Evolutionary conservation across 2,329 filamentous ascomycete species (phyloP).

Genomic region (Sporothrix humicola): DNA sequence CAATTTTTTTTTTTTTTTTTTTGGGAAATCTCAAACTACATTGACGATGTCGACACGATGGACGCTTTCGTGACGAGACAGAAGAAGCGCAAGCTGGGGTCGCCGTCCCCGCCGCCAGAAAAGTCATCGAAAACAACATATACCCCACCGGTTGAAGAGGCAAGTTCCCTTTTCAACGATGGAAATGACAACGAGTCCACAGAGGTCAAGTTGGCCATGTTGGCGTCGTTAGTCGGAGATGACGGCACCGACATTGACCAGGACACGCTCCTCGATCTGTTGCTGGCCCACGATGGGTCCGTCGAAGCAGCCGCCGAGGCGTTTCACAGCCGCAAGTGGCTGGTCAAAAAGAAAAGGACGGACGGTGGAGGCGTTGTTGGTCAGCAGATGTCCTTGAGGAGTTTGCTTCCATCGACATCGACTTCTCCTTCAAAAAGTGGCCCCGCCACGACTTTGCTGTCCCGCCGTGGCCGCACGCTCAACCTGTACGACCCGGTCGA

Average conservation of each 20-base stretch:
- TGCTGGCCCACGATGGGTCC: constrained; percentile 78
- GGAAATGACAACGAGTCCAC: constrained; percentile 72
- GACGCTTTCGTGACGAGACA: constrained; percentile 60
- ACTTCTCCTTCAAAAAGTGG: constrained; percentile 23
- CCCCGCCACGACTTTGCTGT: constrained; percentile 41
- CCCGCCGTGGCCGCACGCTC: constrained; percentile 80
- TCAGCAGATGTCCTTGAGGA: constrained; percentile 67
- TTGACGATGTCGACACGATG: constrained; percentile 49
- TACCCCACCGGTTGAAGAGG: constrained; percentile 61
- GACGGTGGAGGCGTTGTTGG: constrained; percentile 48
- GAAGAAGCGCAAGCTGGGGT: constrained; percentile 56
- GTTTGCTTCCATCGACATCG: constrained; percentile 36
- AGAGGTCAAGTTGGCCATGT: constrained; percentile 83
- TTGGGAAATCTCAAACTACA: neutral
- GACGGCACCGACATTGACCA: constrained; percentile 57
- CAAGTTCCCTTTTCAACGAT: constrained; percentile 83
- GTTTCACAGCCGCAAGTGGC: constrained; percentile 52
- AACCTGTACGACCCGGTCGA: constrained; percentile 83
- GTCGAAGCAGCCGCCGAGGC: constrained; percentile 68
- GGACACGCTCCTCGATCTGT: constrained; percentile 74
- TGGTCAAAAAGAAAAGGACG: constrained; percentile 16
- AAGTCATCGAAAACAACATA: neutral
- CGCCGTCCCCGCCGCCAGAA: constrained; percentile 19
- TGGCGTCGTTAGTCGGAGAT: constrained; percentile 76
- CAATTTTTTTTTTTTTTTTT: too few relatives aligned